These are phyloP conservation scores for Phytopythium vexans DNA, from an alignment of 352 stramenopile species.

Conservation along the genomic window DNA sequence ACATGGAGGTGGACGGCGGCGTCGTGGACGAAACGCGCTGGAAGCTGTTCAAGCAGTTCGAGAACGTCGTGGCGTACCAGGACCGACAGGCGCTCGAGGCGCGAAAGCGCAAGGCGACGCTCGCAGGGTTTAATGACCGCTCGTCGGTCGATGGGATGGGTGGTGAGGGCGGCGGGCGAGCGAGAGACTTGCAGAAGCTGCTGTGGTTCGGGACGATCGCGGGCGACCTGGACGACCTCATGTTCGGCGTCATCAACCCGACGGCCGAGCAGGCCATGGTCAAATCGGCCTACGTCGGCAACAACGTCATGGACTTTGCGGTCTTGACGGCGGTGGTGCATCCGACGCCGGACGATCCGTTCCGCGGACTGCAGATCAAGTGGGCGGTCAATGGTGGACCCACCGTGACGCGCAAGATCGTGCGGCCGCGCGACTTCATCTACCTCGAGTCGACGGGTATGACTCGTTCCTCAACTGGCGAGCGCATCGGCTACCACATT, in stretches of 20 bases:
- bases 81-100: slow-evolving; percentile 13
- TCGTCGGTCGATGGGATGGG: neutral
- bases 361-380: slow-evolving; percentile 56
- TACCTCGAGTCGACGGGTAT: slow-evolving; percentile 45
- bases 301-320: slow-evolving; percentile 37
- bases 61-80: slow-evolving; percentile 24
- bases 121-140: neutral
- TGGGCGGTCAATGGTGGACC: slow-evolving; percentile 37
- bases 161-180: neutral
- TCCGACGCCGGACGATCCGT: slow-evolving; percentile 38
- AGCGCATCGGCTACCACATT: slow-evolving; percentile 38
- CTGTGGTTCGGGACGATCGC: slow-evolving; percentile 29
- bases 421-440: slow-evolving; percentile 44
- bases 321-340: slow-evolving; percentile 34
- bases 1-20: slow-evolving; percentile 21
- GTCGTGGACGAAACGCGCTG: slow-evolving; percentile 19
- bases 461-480: slow-evolving; percentile 15
- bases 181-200: slow-evolving; percentile 16
- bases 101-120: slow-evolving; percentile 1
- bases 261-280: slow-evolving; percentile 45
- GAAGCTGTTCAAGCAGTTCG: slow-evolving; percentile 29
- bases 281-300: slow-evolving; percentile 42
- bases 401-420: slow-evolving; percentile 20
- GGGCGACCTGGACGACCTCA: slow-evolving; percentile 41
- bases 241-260: slow-evolving; percentile 52